Evolutionary conservation across 352 stramenopile genomes (phyloP).

Genomic region (Peronospora farinosa): DNA sequence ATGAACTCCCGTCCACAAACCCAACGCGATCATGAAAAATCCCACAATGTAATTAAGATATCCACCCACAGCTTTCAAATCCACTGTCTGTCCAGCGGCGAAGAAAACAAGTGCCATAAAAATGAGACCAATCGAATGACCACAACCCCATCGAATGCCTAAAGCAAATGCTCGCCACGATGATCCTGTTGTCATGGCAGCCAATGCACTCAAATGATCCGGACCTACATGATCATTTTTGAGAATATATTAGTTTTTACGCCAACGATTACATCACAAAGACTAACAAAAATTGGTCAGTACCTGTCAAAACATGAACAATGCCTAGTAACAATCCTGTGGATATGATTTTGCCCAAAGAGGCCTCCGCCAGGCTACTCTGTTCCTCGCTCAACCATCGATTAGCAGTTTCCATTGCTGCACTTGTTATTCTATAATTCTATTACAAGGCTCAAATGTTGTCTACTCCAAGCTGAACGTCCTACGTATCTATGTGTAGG

Average conservation of each 20-base stretch:
- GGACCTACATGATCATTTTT: conserved; percentile 28
- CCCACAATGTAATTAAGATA: conserved; percentile 73
- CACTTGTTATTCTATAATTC: too few relatives aligned
- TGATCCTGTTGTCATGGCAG: conserved; percentile 74
- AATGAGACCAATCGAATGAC: conserved; percentile 86
- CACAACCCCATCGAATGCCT: conserved; percentile 86
- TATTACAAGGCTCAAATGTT: too few relatives aligned
- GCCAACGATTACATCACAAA: too few relatives aligned
- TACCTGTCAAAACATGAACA: conserved; percentile 46
- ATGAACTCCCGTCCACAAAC: conserved; percentile 47
- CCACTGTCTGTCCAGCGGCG: conserved; percentile 42
- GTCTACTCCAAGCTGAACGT: too few relatives aligned
- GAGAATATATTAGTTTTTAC: background rate
- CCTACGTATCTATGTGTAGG: too few relatives aligned
- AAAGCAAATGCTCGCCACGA: conserved; percentile 80
- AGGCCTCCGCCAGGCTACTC: conserved; percentile 27
- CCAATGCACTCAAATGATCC: conserved; percentile 87
- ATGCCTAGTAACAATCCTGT: conserved; percentile 41
- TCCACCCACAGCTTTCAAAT: conserved; percentile 46
- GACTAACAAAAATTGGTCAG: background rate
- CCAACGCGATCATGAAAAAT: conserved; percentile 73
- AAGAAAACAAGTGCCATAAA: conserved; percentile 82
- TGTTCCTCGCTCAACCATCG: conserved; percentile 27
- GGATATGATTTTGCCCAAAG: conserved; percentile 40
- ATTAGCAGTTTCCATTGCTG: background rate